Conservation (phyloP, 163 green algal species). For the Coccomyxa subellipsoidea region DNA sequence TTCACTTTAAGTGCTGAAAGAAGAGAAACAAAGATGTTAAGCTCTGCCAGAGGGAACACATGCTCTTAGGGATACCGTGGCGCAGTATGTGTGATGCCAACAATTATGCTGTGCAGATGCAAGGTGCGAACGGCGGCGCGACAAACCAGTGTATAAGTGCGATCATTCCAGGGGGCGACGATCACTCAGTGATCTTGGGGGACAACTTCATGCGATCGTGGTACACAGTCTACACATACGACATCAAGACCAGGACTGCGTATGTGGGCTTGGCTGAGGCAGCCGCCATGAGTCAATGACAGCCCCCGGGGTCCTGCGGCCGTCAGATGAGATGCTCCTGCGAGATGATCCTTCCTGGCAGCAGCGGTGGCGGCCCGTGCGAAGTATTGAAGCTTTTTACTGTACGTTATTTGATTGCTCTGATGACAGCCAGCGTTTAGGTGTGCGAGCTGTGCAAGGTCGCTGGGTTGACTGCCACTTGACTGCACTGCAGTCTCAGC, state of each 20-base stretch:
- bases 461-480: too few relatives aligned
- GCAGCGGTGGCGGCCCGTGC: not conserved
- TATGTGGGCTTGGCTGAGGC: constrained; percentile 10
- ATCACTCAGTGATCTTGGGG: constrained; percentile 14
- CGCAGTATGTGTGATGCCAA: too few relatives aligned
- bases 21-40: too few relatives aligned
- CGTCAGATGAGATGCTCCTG: not conserved
- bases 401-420: too few relatives aligned
- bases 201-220: constrained; percentile 21
- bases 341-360: not conserved
- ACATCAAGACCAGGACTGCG: not conserved
- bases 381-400: too few relatives aligned
- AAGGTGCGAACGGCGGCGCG: not conserved
- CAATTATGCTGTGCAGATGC: not conserved
- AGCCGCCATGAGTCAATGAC: not conserved
- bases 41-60: too few relatives aligned
- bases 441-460: too few relatives aligned
- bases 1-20: too few relatives aligned
- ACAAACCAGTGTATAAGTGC: constrained; percentile 6
- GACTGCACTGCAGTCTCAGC: too few relatives aligned
- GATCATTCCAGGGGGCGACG: constrained; percentile 20
- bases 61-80: too few relatives aligned
- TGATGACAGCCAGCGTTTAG: too few relatives aligned
- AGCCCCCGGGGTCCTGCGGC: not conserved
- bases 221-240: constrained; percentile 16